Evolutionary conservation across 1,139 yeast species (phyloP).

Genomic region (Debaryomyces subglobosus): DNA sequence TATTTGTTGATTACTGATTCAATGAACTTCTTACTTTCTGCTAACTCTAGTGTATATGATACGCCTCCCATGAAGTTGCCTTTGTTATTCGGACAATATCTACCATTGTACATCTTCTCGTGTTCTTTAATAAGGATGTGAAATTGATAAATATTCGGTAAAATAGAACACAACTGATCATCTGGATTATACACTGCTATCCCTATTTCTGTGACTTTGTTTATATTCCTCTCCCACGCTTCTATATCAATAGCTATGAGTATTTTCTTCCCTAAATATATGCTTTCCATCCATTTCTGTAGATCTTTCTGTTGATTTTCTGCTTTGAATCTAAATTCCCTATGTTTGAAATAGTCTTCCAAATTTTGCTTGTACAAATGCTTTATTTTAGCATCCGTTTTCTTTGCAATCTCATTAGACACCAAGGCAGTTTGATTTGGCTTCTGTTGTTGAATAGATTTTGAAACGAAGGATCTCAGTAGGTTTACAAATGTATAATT

Average conservation of each 20-base stretch:
- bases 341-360: slow-evolving; percentile 20
- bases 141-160: slow-evolving; percentile 52
- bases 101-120: slow-evolving; percentile 48
- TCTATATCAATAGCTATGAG: slow-evolving; percentile 68
- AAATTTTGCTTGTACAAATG: slow-evolving; percentile 4
- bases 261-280: slow-evolving; percentile 36
- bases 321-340: slow-evolving; percentile 22
- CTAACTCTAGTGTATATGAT: slow-evolving; percentile 45
- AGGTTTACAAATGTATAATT: not conserved
- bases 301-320: slow-evolving; percentile 21
- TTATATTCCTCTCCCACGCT: slow-evolving; percentile 56
- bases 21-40: slow-evolving; percentile 42
- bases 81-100: slow-evolving; percentile 67
- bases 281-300: slow-evolving; percentile 26
- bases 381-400: not conserved
- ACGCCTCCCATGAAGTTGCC: slow-evolving; percentile 60
- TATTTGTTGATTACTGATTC: slow-evolving; percentile 47
- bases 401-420: not conserved
- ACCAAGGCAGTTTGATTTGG: not conserved
- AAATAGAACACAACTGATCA: slow-evolving; percentile 35
- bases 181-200: slow-evolving; percentile 66
- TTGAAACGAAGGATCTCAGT: not conserved
- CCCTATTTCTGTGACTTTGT: slow-evolving; percentile 68
- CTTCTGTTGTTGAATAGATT: not conserved
- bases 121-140: slow-evolving; percentile 66